These are phyloP conservation scores for Sherardia arvensis DNA, from an alignment of 257 asterid species.

Conservation along the genomic window DNA sequence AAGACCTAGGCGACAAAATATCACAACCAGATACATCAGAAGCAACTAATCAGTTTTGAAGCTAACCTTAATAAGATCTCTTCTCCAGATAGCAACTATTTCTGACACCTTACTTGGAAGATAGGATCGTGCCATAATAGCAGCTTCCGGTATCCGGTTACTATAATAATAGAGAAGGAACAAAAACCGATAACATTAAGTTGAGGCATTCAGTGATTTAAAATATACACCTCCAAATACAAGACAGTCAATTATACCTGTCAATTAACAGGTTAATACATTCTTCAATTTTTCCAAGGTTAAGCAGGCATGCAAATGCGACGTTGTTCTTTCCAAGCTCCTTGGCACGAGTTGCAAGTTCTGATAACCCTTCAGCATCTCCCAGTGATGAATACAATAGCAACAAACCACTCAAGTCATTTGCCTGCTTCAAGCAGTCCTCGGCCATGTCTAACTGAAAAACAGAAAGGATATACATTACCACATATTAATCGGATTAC, in stretches of 20 bases:
- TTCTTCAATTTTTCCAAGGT: conserved; percentile 88
- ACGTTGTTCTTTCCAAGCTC: conserved; percentile 92
- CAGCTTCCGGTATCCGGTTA: conserved; percentile 99
- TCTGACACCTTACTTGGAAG: conserved; percentile 98
- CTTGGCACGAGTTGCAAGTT: conserved; percentile 70
- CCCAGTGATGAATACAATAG: conserved; percentile 85
- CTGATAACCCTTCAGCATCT: conserved; percentile 66
- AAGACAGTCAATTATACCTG: conserved; percentile 34
- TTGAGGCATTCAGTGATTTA: conserved; percentile 6
- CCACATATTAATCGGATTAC: conserved; percentile 1
- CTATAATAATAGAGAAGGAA: conserved; percentile 27
- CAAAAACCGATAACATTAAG: not conserved
- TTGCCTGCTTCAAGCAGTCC: conserved; percentile 86
- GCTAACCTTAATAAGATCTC: conserved; percentile 83
- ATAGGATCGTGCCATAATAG: conserved; percentile 98
- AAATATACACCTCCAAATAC: not conserved
- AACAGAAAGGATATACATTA: not conserved
- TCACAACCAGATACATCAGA: conserved; percentile 6
- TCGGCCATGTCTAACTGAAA: conserved; percentile 88
- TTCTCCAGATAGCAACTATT: conserved; percentile 86
- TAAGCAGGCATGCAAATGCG: conserved; percentile 86
- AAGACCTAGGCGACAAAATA: not conserved
- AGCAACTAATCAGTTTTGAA: conserved; percentile 3
- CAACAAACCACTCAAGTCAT: conserved; percentile 88
- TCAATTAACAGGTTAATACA: conserved; percentile 93